phyloP scores from a whole-genome alignment of 73 alveolate species.

The Halteria grandinella region DNA sequence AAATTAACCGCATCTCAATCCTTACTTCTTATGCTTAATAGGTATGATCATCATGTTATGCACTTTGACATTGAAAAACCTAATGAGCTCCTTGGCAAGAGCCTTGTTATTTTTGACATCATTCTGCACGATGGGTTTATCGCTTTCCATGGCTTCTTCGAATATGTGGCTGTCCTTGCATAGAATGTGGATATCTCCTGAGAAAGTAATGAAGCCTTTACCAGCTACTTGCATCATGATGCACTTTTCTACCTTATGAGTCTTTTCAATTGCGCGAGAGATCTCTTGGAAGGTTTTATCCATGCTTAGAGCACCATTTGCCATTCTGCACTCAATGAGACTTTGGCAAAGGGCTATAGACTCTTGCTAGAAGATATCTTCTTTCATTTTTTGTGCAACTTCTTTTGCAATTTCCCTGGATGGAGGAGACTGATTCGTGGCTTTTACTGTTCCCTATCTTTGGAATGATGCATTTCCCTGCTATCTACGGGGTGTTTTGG shows the following conservation, averaged over 20 bases:
- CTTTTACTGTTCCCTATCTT: background rate
- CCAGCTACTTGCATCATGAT: conserved; percentile 19
- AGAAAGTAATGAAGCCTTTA: conserved; percentile 14
- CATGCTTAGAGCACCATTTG: background rate
- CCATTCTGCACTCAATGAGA: too few relatives aligned
- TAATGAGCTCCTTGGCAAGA: background rate
- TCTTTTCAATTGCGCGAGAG: background rate
- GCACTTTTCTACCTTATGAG: conserved; percentile 27
- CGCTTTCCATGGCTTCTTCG: conserved; percentile 17
- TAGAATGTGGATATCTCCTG: conserved; percentile 16
- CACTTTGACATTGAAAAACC: background rate
- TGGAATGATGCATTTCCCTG: background rate
- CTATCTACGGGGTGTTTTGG: background rate
- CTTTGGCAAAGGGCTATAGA: too few relatives aligned
- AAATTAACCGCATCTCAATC: background rate
- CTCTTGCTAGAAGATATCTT: too few relatives aligned
- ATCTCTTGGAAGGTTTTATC: conserved; percentile 6
- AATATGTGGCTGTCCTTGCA: conserved; percentile 9
- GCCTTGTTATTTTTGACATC: conserved; percentile 31
- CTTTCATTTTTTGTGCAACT: too few relatives aligned
- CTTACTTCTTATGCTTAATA: conserved; percentile 16
- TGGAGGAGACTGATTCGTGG: background rate
- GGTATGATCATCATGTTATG: conserved; percentile 23
- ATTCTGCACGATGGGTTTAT: conserved; percentile 14
- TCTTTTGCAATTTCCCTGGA: too few relatives aligned